Evolutionary conservation across 306 rosid species (phyloP).

Genomic region (Vicia sativa): DNA sequence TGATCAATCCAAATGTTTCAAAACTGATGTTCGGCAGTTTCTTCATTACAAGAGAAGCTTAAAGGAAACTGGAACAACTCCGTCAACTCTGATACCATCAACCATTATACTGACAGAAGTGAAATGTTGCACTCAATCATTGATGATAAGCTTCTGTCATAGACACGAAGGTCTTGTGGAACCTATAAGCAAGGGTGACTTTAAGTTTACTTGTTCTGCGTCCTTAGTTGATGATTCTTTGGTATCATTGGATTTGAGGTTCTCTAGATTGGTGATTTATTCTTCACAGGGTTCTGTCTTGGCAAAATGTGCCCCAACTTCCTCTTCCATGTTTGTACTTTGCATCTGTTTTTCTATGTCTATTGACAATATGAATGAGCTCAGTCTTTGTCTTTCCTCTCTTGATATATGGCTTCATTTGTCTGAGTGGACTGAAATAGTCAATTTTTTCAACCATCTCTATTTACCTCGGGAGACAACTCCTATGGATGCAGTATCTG

Average conservation of each 20-base stretch:
- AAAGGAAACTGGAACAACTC: conserved; percentile 44
- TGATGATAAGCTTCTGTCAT: conserved; percentile 51
- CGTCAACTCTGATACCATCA: conserved; percentile 39
- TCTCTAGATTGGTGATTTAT: conserved; percentile 56
- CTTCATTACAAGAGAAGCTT: conserved; percentile 55
- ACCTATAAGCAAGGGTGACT: conserved; percentile 54
- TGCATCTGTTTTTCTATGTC: conserved; percentile 57
- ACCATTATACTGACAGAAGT: conserved; percentile 57
- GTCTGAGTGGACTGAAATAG: conserved; percentile 66
- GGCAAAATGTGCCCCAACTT: conserved; percentile 57
- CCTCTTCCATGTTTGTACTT: conserved; percentile 51
- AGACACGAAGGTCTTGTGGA: conserved; percentile 48
- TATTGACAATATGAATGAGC: conserved; percentile 50
- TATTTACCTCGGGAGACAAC: conserved; percentile 42
- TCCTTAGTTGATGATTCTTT: conserved; percentile 60
- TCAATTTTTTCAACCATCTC: conserved; percentile 51
- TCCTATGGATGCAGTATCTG: conserved; percentile 34
- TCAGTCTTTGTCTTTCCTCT: conserved; percentile 64
- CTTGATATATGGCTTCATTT: conserved; percentile 78
- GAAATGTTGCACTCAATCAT: conserved; percentile 53
- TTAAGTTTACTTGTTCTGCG: conserved; percentile 61
- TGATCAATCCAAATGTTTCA: conserved; percentile 68
- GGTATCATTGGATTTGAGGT: conserved; percentile 50
- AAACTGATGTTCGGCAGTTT: conserved; percentile 78
- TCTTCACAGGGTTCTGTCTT: conserved; percentile 57